Percentiles rank a stretch among this genome's conserved stretches.
These are phyloP conservation scores for Mycena sanguinolenta DNA, from an alignment of 768 basidiomycete species.

Conservation along the genomic window DNA sequence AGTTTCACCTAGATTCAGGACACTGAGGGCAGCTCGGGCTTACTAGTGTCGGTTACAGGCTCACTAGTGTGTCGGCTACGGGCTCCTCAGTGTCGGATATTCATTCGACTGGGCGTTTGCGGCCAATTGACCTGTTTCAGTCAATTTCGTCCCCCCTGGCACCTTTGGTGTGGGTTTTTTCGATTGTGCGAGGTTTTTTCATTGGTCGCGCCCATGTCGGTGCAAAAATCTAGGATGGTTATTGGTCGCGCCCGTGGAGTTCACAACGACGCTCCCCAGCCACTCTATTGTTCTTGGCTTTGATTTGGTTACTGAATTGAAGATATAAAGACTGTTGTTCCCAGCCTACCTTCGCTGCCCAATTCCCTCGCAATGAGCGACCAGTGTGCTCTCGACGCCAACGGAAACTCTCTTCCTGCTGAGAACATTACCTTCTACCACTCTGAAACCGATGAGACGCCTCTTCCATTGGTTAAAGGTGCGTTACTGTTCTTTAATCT, in stretches of 20 bases:
- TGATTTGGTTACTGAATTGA: not conserved
- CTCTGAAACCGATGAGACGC: not conserved
- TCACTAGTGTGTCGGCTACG: too few relatives aligned
- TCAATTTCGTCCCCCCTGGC: too few relatives aligned
- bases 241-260: not conserved
- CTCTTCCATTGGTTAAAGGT: not conserved
- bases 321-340: not conserved
- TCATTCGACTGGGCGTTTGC: too few relatives aligned
- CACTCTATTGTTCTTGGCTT: not conserved
- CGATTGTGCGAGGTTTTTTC: too few relatives aligned
- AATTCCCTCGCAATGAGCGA: slow-evolving; percentile 9
- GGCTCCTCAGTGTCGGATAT: too few relatives aligned
- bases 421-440: not conserved
- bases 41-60: too few relatives aligned
- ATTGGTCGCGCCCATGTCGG: not conserved
- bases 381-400: slow-evolving; percentile 12
- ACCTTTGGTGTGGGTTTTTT: too few relatives aligned
- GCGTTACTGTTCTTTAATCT: not conserved
- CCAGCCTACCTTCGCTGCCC: too few relatives aligned
- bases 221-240: not conserved
- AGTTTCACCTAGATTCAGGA: too few relatives aligned
- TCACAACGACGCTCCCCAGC: not conserved
- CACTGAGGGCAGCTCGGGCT: too few relatives aligned
- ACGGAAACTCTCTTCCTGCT: not conserved
- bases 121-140: too few relatives aligned